phyloP scores from a whole-genome alignment of 352 stramenopile species.

The Sclerospora graminicola region DNA sequence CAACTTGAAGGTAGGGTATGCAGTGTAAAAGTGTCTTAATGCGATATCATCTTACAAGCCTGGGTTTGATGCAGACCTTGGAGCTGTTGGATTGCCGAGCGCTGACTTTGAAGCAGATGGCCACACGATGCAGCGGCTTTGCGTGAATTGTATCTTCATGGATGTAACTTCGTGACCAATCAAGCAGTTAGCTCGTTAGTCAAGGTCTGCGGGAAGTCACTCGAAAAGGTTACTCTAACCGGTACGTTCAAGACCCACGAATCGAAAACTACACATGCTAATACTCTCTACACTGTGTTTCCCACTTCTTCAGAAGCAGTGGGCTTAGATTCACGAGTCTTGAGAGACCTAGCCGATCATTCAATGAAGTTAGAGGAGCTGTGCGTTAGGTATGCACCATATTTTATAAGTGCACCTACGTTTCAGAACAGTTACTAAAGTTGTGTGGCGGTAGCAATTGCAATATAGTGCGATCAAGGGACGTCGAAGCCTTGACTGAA shows the following conservation, averaged over 20 bases:
- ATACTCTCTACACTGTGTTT: background rate
- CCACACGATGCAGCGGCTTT: constrained; percentile 17
- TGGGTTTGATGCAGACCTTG: constrained; percentile 23
- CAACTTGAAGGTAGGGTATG: constrained; percentile 20
- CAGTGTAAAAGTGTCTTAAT: background rate
- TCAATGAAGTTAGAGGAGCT: constrained; percentile 29
- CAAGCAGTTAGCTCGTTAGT: constrained; percentile 29
- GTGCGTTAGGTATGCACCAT: constrained; percentile 28
- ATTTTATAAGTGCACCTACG: background rate
- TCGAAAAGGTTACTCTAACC: constrained; percentile 36
- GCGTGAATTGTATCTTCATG: constrained; percentile 34
- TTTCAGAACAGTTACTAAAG: background rate
- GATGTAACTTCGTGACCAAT: constrained; percentile 40
- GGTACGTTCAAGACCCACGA: constrained; percentile 12
- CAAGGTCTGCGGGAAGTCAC: constrained; percentile 17
- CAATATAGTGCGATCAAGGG: constrained; percentile 11
- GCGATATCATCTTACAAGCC: background rate
- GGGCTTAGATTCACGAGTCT: constrained; percentile 34
- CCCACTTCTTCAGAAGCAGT: constrained; percentile 23
- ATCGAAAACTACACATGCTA: too few relatives aligned
- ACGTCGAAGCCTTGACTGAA: constrained; percentile 28
- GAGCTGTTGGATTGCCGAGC: constrained; percentile 49
- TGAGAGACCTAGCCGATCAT: constrained; percentile 24
- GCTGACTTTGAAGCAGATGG: constrained; percentile 36
- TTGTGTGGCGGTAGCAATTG: constrained; percentile 21